phyloP scores from a whole-genome alignment of 2,329 filamentous ascomycete species.

The Aureobasidium melanogenum region DNA sequence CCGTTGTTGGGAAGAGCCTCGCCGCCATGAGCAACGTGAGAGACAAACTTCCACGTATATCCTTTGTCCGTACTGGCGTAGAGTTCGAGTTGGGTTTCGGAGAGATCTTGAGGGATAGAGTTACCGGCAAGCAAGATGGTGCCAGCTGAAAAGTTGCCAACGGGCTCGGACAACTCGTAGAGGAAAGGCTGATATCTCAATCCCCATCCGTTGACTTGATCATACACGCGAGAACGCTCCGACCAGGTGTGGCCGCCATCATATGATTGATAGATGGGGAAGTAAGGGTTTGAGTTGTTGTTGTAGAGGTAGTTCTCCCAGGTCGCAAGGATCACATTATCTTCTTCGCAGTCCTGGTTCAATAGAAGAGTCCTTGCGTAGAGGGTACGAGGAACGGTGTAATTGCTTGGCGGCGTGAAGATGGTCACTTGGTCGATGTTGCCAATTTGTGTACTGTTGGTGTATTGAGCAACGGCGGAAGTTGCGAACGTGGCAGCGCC shows the following conservation, averaged over 20 bases:
- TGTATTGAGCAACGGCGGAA: slow-evolving; percentile 2
- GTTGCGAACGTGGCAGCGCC: background rate
- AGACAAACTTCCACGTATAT: slow-evolving; percentile 57
- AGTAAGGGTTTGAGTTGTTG: slow-evolving; percentile 34
- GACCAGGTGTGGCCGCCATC: slow-evolving; percentile 49
- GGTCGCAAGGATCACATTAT: slow-evolving; percentile 37
- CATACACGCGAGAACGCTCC: slow-evolving; percentile 53
- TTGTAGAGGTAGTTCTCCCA: slow-evolving; percentile 47
- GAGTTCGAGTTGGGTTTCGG: slow-evolving; percentile 57
- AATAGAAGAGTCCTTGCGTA: slow-evolving; percentile 43
- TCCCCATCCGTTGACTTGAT: slow-evolving; percentile 56
- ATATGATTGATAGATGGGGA: slow-evolving; percentile 38
- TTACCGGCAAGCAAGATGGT: slow-evolving; percentile 56
- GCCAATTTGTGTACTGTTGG: background rate
- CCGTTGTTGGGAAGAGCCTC: slow-evolving; percentile 54
- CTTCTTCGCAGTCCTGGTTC: slow-evolving; percentile 27
- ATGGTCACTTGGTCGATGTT: slow-evolving; percentile 16
- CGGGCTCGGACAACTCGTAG: slow-evolving; percentile 50
- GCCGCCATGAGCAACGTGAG: slow-evolving; percentile 56
- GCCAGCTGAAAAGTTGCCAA: slow-evolving; percentile 52
- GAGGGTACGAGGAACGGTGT: slow-evolving; percentile 32
- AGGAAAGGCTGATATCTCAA: slow-evolving; percentile 62
- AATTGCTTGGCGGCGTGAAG: slow-evolving; percentile 20
- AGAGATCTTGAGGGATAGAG: slow-evolving; percentile 51
- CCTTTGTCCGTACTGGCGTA: slow-evolving; percentile 57